Percentiles rank a stretch among this genome's conserved stretches.
Conservation (phyloP, 2,329 filamentous ascomycete species). For the Fusarium duplospermum region DNA sequence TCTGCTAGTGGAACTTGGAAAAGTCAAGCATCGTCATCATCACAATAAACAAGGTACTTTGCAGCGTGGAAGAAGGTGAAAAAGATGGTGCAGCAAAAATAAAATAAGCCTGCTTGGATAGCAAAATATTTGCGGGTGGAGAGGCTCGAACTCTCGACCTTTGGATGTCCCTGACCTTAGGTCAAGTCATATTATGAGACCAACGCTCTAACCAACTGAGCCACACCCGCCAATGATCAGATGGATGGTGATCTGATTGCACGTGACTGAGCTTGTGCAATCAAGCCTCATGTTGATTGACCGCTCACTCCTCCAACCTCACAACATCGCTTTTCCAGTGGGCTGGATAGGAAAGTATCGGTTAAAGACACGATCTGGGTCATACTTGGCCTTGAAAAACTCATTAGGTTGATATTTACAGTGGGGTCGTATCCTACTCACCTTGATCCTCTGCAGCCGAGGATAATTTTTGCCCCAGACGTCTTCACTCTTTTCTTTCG, state of each 20-base stretch:
- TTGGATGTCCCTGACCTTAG: slow-evolving; percentile 28
- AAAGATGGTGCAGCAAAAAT: neutral
- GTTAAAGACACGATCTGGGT: neutral
- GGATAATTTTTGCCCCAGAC: neutral
- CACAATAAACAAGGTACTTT: no score
- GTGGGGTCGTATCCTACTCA: fast-evolving
- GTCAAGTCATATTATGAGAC: slow-evolving; percentile 30
- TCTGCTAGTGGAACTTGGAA: no score
- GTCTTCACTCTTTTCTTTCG: neutral
- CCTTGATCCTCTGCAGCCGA: neutral
- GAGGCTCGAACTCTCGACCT: slow-evolving; percentile 39
- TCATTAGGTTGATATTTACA: neutral
- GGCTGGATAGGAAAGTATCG: neutral
- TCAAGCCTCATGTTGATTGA: neutral
- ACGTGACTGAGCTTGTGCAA: neutral
- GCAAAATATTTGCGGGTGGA: slow-evolving; percentile 22
- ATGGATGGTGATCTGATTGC: neutral
- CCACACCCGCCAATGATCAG: slow-evolving; percentile 18
- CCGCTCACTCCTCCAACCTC: neutral
- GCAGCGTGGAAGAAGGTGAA: neutral
- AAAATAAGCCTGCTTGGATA: neutral
- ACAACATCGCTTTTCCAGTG: neutral
- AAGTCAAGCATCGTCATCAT: no score
- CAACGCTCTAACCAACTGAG: slow-evolving; percentile 25
- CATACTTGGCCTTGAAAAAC: neutral